Base-by-base conservation (phyloP, 1,284 basidiomycete genomes). In the Naganishia albida region DNA sequence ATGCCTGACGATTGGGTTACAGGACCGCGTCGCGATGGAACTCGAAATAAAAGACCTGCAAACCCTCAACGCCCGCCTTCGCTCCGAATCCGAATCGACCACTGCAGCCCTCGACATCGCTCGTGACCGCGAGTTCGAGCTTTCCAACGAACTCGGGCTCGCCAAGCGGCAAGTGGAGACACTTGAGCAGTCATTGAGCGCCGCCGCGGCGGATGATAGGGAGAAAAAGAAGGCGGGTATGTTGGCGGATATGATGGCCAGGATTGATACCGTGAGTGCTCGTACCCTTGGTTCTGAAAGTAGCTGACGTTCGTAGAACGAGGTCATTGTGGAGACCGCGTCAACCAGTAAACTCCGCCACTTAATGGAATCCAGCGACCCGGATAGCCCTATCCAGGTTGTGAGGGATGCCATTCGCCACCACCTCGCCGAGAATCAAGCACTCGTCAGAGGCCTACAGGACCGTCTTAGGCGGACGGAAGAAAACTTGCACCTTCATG, bases 161-260 rank as follows among this genome's bases (percentile, higher is more conserved):
- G 83, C 96, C 51, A 89, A 86, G 81, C 88, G 86, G 75, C 85
- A 87, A 71, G 86, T 94, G 67, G 82, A 85, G 30, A 90, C 93
- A 63, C 81, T 94, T 71, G 91, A 89, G 50, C 89, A 92, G 65
- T 81, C 91, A 70, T 91, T 90, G 80, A 82, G 83, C 28, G 84
- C 86, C 26, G 90, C 93, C 78, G 92, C 90, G 81, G 91, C 94
- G 72, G 95, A 97, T 78, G 95, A 95, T 76, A 98, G 96, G 82
- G 95, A 99, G 83, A 95, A 93, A 83, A 88, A 92, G 79, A 99
- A 98, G 81, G 93, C 96, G 74, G 95, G 98, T 82, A 96, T 96
- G 85, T 93, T 99, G 89, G 93, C 91, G n/a, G 84, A 95, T 71
- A 96, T 99, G 93, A 97, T 99, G 94, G 92, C 94, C 68, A 95